Evolutionary conservation across 1,139 yeast genomes (phyloP), one percentile per base, ranked within the genome.

Genomic region (Taphrina confusa): DNA sequence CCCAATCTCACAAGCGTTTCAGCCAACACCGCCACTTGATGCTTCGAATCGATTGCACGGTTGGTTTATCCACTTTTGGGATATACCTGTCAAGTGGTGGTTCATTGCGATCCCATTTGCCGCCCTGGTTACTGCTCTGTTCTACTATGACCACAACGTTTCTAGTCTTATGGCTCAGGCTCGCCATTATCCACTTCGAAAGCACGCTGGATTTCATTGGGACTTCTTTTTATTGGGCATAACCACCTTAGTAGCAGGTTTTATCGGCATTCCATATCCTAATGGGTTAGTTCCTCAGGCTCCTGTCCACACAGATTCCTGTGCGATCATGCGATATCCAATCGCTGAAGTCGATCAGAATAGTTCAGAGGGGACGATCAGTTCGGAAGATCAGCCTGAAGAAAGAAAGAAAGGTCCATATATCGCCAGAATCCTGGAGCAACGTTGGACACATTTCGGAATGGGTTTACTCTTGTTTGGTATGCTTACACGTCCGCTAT

Each of bases 281-380:
- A 92, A 92, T 72, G 98, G 98, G 0, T 76, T 92, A 37, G 91
- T 92, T 44, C 98, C 98, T 0, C 98, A 92, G 71, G 97, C 97
- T 0, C 98, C 97, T 0, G 72, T 92, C 45, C 98, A 92, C 68
- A 90, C 97, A 0, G 81, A 79, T 59, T 83, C 96, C 0, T 73
- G 92, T 36, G 82, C 89, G 45, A 84, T 88, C 2, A 80, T 78
- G 64, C 81, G 81, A 63, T 54, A 44, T n/a, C 58, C 58, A 14
- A 44, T 22, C 14, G 22, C 23, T 12, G 57, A 52, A 3, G 73
- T 73, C 54, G 74, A 69, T 18, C 66, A 65, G 9, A 68, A 68
- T 11, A 16, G 36, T 25, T 23, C 45, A 27, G 56, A 47, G 6
- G 42, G 34, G 30, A 27, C 47, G 9, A 23, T 25, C 9, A 28